phyloP scores from a whole-genome alignment of 2,329 filamentous ascomycete species.

The Venturia aucupariae region DNA sequence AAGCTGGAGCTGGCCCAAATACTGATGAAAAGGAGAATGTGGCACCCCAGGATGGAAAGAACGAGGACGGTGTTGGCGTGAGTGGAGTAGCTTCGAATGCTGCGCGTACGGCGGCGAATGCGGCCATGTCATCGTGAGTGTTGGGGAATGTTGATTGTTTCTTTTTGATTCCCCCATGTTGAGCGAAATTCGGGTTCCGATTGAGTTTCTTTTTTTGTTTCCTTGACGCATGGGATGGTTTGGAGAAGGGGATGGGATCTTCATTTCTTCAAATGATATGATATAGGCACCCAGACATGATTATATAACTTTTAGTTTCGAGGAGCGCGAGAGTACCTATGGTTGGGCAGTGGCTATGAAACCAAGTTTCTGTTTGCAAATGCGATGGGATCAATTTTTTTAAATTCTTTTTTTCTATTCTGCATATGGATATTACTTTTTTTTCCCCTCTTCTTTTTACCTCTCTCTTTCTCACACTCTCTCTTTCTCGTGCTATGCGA shows the following conservation, averaged over 20 bases:
- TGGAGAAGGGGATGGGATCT: neutral
- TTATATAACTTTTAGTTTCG: slow-evolving; percentile 5
- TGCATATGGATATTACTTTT: neutral
- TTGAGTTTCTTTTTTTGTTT: neutral
- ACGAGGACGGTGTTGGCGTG: neutral
- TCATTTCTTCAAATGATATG: neutral
- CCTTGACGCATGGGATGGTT: neutral
- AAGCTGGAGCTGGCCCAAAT: neutral
- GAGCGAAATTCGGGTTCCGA: neutral
- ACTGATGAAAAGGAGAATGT: neutral
- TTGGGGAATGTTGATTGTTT: neutral
- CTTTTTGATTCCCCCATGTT: slow-evolving; percentile 6
- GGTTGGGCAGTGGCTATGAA: neutral
- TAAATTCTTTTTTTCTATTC: neutral
- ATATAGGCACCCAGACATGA: neutral
- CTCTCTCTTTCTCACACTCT: neutral
- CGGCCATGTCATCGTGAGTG: neutral
- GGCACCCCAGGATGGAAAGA: neutral
- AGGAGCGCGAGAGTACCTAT: neutral
- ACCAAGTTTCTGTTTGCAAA: neutral
- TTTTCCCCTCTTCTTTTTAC: no score
- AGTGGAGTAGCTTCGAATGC: neutral
- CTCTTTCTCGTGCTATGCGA: neutral
- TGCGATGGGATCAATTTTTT: neutral
- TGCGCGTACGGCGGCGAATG: neutral